These are phyloP conservation scores for Cladorrhinum sp. DNA, from an alignment of 2,329 filamentous ascomycete species.

Conservation along the genomic window DNA sequence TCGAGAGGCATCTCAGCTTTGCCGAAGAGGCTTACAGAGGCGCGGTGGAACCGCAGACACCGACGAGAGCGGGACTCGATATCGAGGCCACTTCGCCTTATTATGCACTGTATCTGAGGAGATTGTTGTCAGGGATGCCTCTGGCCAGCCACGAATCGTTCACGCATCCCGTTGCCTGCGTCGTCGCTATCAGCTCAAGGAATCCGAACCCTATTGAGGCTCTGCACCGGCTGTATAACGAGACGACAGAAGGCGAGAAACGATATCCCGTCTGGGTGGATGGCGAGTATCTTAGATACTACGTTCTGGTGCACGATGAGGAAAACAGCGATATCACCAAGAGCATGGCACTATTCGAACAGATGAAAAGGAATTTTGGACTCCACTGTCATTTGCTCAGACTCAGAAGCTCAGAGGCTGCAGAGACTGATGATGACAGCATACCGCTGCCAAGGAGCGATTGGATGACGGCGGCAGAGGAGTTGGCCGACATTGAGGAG, in stretches of 20 bases:
- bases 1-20: constrained; percentile 74
- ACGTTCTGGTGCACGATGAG: constrained; percentile 94
- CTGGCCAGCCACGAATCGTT: constrained; percentile 88
- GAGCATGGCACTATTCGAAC: constrained; percentile 87
- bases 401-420: constrained; percentile 78
- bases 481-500: constrained; percentile 68
- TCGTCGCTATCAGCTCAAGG: constrained; percentile 91
- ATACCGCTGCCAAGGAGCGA: constrained; percentile 75
- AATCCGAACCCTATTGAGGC: constrained; percentile 83
- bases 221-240: constrained; percentile 75
- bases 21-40: constrained; percentile 60
- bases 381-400: constrained; percentile 90
- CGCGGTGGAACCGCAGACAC: constrained; percentile 36
- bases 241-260: constrained; percentile 74
- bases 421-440: constrained; percentile 88
- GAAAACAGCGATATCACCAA: constrained; percentile 89
- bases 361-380: constrained; percentile 99
- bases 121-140: constrained; percentile 75
- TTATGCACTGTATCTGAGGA: constrained; percentile 79
- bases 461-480: constrained; percentile 86
- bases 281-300: constrained; percentile 90
- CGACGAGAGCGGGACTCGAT: constrained; percentile 43
- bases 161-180: constrained; percentile 86
- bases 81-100: constrained; percentile 66
- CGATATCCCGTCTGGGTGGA: constrained; percentile 82